phyloP scores from a whole-genome alignment of 2,329 filamentous ascomycete species.

The Myriosclerotinia duriaeana region DNA sequence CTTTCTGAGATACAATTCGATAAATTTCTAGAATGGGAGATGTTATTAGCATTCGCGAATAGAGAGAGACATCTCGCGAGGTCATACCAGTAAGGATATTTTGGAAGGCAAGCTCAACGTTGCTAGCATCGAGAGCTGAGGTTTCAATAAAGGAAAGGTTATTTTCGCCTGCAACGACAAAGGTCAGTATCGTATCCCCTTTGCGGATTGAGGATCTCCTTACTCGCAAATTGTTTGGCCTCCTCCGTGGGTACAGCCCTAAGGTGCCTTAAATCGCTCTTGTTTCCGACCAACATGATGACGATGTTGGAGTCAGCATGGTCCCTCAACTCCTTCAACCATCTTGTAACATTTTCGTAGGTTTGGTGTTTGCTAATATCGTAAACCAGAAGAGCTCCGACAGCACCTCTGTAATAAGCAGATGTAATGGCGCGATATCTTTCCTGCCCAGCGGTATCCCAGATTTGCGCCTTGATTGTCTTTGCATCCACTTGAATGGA shows the following conservation, averaged over 20 bases:
- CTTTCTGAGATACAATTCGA: slow-evolving; percentile 97
- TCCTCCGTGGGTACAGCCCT: slow-evolving; percentile 96
- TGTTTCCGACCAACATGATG: slow-evolving; percentile 99
- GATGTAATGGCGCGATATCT: slow-evolving; percentile 99
- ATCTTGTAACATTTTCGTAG: slow-evolving; percentile 97
- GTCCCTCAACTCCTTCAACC: slow-evolving; percentile 97
- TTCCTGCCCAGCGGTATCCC: slow-evolving; percentile 99
- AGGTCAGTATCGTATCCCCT: slow-evolving; percentile 36
- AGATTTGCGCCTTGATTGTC: slow-evolving; percentile 99
- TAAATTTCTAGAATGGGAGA: slow-evolving; percentile 75
- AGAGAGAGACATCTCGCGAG: neutral
- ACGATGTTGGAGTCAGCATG: slow-evolving; percentile 99
- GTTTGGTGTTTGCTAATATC: slow-evolving; percentile 99
- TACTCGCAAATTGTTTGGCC: slow-evolving; percentile 96
- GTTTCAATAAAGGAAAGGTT: slow-evolving; percentile 99
- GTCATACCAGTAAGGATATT: slow-evolving; percentile 92
- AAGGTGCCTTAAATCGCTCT: slow-evolving; percentile 99
- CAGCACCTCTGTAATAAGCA: slow-evolving; percentile 96
- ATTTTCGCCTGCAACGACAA: slow-evolving; percentile 73
- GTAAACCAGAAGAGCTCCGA: slow-evolving; percentile 96
- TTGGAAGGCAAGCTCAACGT: slow-evolving; percentile 98
- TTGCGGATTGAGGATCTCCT: slow-evolving; percentile 33
- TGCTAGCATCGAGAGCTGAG: slow-evolving; percentile 96
- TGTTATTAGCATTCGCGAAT: slow-evolving; percentile 21
- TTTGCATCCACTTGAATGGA: slow-evolving; percentile 99